A percentile compares a stretch with the other conserved stretches of the same genome.
phyloP scores from a whole-genome alignment of 192 early-diverging fungal genomes.

The Spinellus fusiger region DNA sequence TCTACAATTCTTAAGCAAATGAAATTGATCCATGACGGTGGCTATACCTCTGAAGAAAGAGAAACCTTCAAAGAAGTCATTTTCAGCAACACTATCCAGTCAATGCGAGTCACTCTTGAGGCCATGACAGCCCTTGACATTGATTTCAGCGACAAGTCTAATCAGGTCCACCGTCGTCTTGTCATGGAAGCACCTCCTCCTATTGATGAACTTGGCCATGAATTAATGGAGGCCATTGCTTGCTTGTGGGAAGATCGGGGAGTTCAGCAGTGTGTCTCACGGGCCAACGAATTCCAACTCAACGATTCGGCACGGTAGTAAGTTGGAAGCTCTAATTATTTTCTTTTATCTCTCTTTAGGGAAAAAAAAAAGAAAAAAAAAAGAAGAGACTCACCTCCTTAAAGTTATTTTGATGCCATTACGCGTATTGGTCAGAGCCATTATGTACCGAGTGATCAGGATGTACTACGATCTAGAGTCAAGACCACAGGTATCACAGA shows the following conservation, averaged over 20 bases:
- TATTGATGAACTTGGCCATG: slow-evolving; percentile 79
- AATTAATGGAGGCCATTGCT: slow-evolving; percentile 75
- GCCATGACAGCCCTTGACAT: slow-evolving; percentile 89
- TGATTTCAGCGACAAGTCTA: slow-evolving; percentile 58
- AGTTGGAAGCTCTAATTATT: slow-evolving; percentile 13
- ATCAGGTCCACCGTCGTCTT: slow-evolving; percentile 62
- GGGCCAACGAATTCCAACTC: slow-evolving; percentile 89
- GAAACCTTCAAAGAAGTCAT: slow-evolving; percentile 95
- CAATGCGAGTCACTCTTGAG: slow-evolving; percentile 92
- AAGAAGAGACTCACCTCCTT: neutral
- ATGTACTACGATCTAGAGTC: slow-evolving; percentile 93
- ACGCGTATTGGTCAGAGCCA: slow-evolving; percentile 74
- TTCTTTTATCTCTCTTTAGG: neutral
- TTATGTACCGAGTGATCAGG: slow-evolving; percentile 91
- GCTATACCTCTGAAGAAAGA: slow-evolving; percentile 85
- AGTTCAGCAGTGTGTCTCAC: slow-evolving; percentile 73
- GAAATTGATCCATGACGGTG: slow-evolving; percentile 95
- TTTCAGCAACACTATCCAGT: slow-evolving; percentile 92
- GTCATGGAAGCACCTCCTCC: slow-evolving; percentile 79
- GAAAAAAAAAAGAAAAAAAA: too few relatives aligned
- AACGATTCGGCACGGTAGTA: slow-evolving; percentile 96
- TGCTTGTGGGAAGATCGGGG: slow-evolving; percentile 81
- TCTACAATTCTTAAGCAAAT: slow-evolving; percentile 97
- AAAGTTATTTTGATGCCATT: slow-evolving; percentile 92
- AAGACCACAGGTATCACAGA: slow-evolving; percentile 98